Evolutionary conservation across 2,329 filamentous ascomycete species (phyloP).

Genomic region (Aspergillus fumigatus): DNA sequence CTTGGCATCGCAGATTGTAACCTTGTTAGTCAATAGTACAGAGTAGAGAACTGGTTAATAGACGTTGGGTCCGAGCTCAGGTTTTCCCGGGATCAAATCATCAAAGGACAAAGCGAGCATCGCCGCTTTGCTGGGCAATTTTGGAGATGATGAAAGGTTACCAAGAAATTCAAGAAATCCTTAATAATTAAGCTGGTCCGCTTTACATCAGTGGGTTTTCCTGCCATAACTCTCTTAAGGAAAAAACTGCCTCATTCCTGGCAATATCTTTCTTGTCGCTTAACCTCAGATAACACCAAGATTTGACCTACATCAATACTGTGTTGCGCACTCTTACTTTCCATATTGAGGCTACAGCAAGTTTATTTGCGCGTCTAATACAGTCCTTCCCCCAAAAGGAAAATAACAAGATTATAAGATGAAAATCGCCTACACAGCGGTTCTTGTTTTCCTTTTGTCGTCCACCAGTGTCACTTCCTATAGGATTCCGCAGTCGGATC

Average conservation of each 20-base stretch:
- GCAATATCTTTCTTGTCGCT: not conserved
- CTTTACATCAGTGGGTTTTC: not conserved
- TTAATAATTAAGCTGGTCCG: not conserved
- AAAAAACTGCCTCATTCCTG: not conserved
- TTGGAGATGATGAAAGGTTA: not conserved
- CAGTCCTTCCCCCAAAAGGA: not conserved
- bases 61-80: not conserved
- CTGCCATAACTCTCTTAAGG: not conserved
- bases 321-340: not conserved
- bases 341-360: not conserved
- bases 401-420: constrained; percentile 15
- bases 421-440: constrained; percentile 27
- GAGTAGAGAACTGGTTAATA: not conserved
- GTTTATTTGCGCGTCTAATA: not conserved
- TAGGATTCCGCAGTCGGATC: constrained; percentile 21
- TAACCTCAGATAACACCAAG: no score
- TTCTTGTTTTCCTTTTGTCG: constrained; percentile 25
- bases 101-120: no score
- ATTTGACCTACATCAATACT: not conserved
- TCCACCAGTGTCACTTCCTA: constrained; percentile 25
- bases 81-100: not conserved
- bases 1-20: not conserved
- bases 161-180: not conserved
- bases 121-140: not conserved
- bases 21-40: not conserved